Evolutionary conservation across 2,329 filamentous ascomycete species (phyloP).

Genomic region (Alternaria sp.): DNA sequence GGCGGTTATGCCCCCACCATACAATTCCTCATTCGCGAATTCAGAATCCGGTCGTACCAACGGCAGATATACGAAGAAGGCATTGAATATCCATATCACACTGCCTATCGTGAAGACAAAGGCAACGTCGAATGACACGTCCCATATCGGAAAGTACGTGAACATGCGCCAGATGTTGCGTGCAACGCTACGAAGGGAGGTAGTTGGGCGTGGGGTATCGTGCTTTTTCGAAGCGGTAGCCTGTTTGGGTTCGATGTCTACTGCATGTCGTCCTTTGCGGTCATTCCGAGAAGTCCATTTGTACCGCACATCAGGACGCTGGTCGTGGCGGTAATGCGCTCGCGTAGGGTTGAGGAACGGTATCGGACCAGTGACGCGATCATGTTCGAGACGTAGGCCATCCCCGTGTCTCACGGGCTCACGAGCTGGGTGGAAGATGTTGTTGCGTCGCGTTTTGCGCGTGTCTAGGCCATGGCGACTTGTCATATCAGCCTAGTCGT

Average conservation of each 20-base stretch:
- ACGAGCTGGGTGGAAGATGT: conserved; percentile 35
- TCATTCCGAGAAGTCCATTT: conserved; percentile 57
- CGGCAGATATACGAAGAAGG: conserved; percentile 72
- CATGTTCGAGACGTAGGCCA: conserved; percentile 31
- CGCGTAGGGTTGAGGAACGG: conserved; percentile 61
- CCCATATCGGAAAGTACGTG: conserved; percentile 63
- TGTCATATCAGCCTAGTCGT: neutral
- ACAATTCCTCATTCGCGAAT: conserved; percentile 63
- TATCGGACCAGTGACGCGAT: conserved; percentile 53
- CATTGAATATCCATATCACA: conserved; percentile 61
- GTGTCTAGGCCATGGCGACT: neutral
- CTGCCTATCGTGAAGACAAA: conserved; percentile 63
- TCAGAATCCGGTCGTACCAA: conserved; percentile 61
- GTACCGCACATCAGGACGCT: conserved; percentile 46
- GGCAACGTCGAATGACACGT: conserved; percentile 66
- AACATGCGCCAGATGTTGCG: conserved; percentile 59
- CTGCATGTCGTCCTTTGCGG: conserved; percentile 54
- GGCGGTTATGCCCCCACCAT: conserved; percentile 68
- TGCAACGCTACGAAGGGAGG: conserved; percentile 40
- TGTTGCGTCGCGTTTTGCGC: conserved; percentile 32
- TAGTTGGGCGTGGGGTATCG: conserved; percentile 47
- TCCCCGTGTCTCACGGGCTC: conserved; percentile 36
- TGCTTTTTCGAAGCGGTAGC: conserved; percentile 27
- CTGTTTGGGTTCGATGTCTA: conserved; percentile 38
- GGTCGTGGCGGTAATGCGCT: conserved; percentile 20